phyloP scores from a whole-genome alignment of 2,329 filamentous ascomycete genomes.

The Xylaria sp. region DNA sequence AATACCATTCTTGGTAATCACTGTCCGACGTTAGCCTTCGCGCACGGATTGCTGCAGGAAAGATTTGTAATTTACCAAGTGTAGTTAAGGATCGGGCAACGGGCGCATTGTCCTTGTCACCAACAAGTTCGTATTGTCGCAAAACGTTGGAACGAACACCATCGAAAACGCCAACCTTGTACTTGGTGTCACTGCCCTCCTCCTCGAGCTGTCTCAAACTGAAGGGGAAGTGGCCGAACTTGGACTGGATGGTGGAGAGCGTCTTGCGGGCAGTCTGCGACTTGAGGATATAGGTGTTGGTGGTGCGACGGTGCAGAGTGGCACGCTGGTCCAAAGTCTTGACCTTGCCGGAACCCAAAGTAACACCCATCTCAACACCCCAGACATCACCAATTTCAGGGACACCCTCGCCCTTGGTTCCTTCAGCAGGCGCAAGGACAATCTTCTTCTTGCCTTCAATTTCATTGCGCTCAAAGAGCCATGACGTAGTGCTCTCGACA shows the following conservation, averaged over 20 bases:
- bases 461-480: conserved; percentile 94
- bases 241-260: conserved; percentile 91
- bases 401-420: conserved; percentile 82
- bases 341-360: conserved; percentile 86
- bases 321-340: conserved; percentile 84
- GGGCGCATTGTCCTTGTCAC: conserved; percentile 81
- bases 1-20: conserved; percentile 95
- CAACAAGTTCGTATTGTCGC: conserved; percentile 92
- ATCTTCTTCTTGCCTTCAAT: conserved; percentile 98
- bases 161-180: conserved; percentile 90
- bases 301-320: conserved; percentile 89
- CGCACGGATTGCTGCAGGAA: background rate
- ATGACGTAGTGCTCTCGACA: conserved; percentile 96
- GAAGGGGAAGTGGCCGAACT: conserved; percentile 97
- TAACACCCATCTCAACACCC: conserved; percentile 95
- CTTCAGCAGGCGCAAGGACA: conserved; percentile 79
- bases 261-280: conserved; percentile 88
- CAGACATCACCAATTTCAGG: conserved; percentile 91
- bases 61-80: conserved; percentile 56
- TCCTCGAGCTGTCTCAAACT: conserved; percentile 94
- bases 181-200: conserved; percentile 68
- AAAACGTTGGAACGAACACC: conserved; percentile 90
- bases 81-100: conserved; percentile 88
- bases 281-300: conserved; percentile 88
- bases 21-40: conserved; percentile 43